Evolutionary conservation across 2,329 filamentous ascomycete species (phyloP), one percentile per base, ranked within the genome.

Genomic region (Sporothrix sp.): DNA sequence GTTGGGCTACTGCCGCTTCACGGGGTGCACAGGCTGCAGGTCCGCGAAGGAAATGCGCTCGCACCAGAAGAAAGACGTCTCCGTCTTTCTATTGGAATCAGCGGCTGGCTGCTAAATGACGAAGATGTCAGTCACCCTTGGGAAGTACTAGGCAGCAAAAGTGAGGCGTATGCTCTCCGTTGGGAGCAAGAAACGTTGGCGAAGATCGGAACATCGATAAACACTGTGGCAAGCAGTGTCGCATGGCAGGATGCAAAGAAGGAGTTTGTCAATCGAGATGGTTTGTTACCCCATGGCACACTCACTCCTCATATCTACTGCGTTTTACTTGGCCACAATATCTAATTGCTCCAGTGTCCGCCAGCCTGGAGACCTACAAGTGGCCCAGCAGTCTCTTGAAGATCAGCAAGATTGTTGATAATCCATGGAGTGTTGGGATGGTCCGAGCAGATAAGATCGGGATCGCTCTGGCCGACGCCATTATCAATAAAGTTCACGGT

Each of bases 1-100:
- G 95, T 96, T 65, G 87, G 81, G 0, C 87, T 97, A 59, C 67
- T 95, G 10, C 86, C 88, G 0, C 71, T 95, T 14, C 78, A 81
- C 48, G 75, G 76, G 13, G 62, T 68, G 13, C 63, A 62, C 39
- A 60, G 65, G 33, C 54, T 66, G 3, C 68, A 74, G 33, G 65
- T 71, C 39, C 63, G 69, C 27, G 75, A 81, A 52, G 69, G 72
- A 11, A 72, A 71, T 52, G 67, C 75, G 53, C 61, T 80, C 54
- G 63, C 73, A 50, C 63, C 81, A 4, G 71, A 79, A 27, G 73
- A 82, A 56, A 79, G 84, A 53, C 76, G 85, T 36, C 71, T 97
- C 48, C 81, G 90, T 27, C 77, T 96, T n/a, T 85, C 84, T 1
- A 82, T 97, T 56, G 85, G 83, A 20, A 77, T 95, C 48, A 84